phyloP scores from a whole-genome alignment of 805 yeast species.

The Ogataea parapolymorpha region DNA sequence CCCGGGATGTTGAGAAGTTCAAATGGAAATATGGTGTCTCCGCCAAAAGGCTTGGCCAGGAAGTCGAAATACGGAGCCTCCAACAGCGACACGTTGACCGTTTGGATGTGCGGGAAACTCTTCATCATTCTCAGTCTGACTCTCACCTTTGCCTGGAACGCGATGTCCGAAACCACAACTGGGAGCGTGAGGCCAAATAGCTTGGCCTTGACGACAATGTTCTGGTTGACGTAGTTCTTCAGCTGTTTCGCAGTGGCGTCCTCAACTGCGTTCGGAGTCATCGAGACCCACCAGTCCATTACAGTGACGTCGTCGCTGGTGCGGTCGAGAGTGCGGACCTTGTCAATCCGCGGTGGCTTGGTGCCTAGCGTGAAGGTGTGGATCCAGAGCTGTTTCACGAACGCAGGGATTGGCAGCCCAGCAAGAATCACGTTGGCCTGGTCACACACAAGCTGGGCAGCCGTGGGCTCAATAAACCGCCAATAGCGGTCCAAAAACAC shows the following conservation, averaged over 20 bases:
- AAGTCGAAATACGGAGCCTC: conserved; percentile 91
- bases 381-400: conserved; percentile 79
- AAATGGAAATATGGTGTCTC: conserved; percentile 82
- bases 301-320: conserved; percentile 93
- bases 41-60: conserved; percentile 63
- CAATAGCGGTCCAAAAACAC: conserved; percentile 87
- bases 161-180: conserved; percentile 71
- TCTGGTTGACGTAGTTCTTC: conserved; percentile 80
- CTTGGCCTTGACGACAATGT: conserved; percentile 69
- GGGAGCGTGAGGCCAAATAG: conserved; percentile 85
- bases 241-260: conserved; percentile 85
- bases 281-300: conserved; percentile 95
- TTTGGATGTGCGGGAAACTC: conserved; percentile 89
- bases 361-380: conserved; percentile 90
- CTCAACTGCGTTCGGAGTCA: conserved; percentile 84
- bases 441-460: conserved; percentile 80
- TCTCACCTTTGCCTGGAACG: conserved; percentile 72
- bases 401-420: conserved; percentile 73
- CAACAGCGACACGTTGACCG: conserved; percentile 78
- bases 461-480: conserved; percentile 85
- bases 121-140: conserved; percentile 87
- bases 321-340: conserved; percentile 83
- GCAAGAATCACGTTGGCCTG: conserved; percentile 84
- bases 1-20: conserved; percentile 90
- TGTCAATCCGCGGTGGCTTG: conserved; percentile 91